Evolutionary conservation across 306 rosid genomes (phyloP), one percentile per base, ranked within the genome.

Genomic region (Arachis hypogaea): DNA sequence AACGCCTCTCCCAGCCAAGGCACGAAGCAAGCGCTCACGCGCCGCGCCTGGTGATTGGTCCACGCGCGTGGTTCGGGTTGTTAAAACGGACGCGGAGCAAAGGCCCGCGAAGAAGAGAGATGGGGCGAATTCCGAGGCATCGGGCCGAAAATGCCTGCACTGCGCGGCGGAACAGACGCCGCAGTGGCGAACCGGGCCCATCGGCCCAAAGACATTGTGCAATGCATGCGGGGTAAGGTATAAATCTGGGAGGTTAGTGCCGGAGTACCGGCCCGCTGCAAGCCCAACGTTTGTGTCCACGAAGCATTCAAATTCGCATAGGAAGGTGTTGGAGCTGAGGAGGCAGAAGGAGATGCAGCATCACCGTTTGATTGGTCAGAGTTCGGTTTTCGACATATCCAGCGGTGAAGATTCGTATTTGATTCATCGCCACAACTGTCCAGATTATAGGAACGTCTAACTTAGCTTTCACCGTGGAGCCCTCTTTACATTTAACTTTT

Each of bases 11-110:
- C 98, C 98, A 0, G 97, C 95, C 9, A 94, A 94, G 45, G 97
- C 99, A 1, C 82, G 99, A 0, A 94, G 99, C 93, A 94, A 92
- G 83, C 96, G 99, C 1, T 86, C 95, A 54, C 96, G 99, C 77
- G 89, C 92, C 3, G 97, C 93, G 2, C 97, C 99, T 0, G 91
- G 96, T 4, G 93, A 94, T 66, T 92, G 97, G 97, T 86, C 99
- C 82, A 94, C 97, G 69, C 96, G 97, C 80, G 85, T 94, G 75
- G 89, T 89, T 28, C 90, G 86, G 82, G 85, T 89, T 6, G 63
- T 74, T 11, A 33, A 77, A 5, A 63, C 10, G 51, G 51, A 46
- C 4, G 55, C 12, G 3, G 12, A 49, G 10, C 16, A n/a, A 14
- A 49, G n/a, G n/a, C 55, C 55, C 72, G 28, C 69, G 3, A 85